phyloP scores from a whole-genome alignment of 164 flowering plant species.

The Macadamia integrifolia region DNA sequence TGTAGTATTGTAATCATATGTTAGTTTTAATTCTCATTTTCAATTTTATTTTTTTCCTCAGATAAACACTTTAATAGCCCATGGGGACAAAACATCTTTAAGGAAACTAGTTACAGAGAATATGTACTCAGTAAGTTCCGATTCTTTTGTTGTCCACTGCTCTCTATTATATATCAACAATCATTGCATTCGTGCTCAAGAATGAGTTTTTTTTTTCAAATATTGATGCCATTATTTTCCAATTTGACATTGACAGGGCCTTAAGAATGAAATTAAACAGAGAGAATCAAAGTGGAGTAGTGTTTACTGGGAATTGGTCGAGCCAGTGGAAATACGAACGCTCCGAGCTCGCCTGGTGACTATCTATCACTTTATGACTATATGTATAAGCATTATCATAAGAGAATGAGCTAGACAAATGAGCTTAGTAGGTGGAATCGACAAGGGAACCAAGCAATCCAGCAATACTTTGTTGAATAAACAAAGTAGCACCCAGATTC shows the following conservation, averaged over 20 bases:
- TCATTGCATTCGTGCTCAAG: too few species aligned
- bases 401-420: too few species aligned
- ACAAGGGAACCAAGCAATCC: too few species aligned
- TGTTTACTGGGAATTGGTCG: constrained; percentile 85
- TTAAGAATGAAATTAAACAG: constrained; percentile 86
- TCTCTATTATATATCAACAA: background rate
- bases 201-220: background rate
- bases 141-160: background rate
- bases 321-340: constrained; percentile 74
- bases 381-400: background rate
- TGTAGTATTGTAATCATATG: too few species aligned
- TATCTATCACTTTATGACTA: constrained; percentile 6
- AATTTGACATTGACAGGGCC: constrained; percentile 37
- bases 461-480: too few species aligned
- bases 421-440: too few species aligned
- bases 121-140: constrained; percentile 77
- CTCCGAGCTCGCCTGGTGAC: constrained; percentile 88
- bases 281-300: constrained; percentile 70
- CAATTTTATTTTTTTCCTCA: constrained; percentile 18
- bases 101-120: constrained; percentile 86
- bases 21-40: background rate
- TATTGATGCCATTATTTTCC: background rate
- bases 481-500: too few species aligned
- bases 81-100: constrained; percentile 63
- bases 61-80: constrained; percentile 72